These are phyloP conservation scores for Leptographium lundbergii DNA, from an alignment of 2,329 filamentous ascomycete species.

Conservation along the genomic window DNA sequence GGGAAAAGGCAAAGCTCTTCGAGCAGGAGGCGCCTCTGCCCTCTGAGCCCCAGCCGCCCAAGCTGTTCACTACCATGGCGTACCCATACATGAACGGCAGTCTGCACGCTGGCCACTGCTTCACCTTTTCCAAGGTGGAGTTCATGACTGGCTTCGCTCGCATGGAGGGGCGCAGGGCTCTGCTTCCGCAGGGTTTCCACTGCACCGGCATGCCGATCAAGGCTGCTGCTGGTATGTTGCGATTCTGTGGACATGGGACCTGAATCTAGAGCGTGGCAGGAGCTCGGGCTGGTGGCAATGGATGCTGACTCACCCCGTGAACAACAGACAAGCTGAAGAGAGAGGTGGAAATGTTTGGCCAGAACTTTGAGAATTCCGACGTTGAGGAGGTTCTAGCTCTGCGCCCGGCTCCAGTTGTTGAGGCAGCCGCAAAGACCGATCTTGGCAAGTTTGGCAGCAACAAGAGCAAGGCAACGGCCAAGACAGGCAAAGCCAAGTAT, in stretches of 20 bases:
- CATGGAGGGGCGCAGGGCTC: constrained; percentile 76
- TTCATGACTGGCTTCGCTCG: constrained; percentile 77
- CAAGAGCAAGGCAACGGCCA: constrained; percentile 83
- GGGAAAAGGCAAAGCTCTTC: constrained; percentile 69
- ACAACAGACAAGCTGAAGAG: constrained; percentile 68
- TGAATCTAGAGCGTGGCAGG: background rate
- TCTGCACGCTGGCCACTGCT: constrained; percentile 60
- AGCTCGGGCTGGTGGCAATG: background rate
- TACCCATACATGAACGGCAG: constrained; percentile 26
- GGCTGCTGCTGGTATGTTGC: constrained; percentile 51
- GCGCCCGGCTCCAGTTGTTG: constrained; percentile 51
- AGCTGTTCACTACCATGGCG: constrained; percentile 64
- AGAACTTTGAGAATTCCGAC: constrained; percentile 58
- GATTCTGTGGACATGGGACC: too few relatives aligned
- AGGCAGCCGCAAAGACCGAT: constrained; percentile 50
- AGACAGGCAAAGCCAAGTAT: constrained; percentile 89
- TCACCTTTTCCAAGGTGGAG: constrained; percentile 86
- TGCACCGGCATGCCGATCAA: constrained; percentile 98
- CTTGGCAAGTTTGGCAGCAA: constrained; percentile 84
- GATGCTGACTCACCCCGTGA: constrained; percentile 19
- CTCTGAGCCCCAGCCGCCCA: constrained; percentile 71
- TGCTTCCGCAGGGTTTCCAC: constrained; percentile 92
- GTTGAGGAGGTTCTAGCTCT: constrained; percentile 35
- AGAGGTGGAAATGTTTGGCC: constrained; percentile 80
- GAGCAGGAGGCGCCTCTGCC: constrained; percentile 73